Percentiles rank a stretch among this genome's conserved stretches.
These are phyloP conservation scores for Ophiocordyceps camponoti-saundersi DNA, from an alignment of 2,329 filamentous ascomycete genomes.

Conservation along the genomic window DNA sequence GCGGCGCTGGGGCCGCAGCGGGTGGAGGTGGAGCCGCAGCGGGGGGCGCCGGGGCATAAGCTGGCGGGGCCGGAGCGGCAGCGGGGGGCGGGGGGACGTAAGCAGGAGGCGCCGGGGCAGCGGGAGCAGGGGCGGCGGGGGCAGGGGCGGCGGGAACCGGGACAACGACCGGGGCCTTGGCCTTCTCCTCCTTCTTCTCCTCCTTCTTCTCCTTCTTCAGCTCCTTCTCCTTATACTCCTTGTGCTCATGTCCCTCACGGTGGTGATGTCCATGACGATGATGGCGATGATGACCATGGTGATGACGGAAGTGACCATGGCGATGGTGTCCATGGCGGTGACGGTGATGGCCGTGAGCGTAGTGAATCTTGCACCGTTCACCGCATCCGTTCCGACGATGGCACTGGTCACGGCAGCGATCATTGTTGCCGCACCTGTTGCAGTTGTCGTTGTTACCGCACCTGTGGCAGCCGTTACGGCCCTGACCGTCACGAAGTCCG, in stretches of 20 bases:
- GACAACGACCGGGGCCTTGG: background rate
- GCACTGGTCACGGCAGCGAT: background rate
- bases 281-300: background rate
- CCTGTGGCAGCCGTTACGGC: background rate
- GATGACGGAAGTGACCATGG: background rate
- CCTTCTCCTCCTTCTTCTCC: constrained; percentile 7
- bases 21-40: background rate
- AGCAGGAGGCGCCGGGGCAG: background rate
- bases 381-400: background rate
- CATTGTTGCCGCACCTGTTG: background rate
- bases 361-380: background rate
- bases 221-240: background rate
- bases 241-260: background rate
- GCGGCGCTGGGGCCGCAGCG: background rate
- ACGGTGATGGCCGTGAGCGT: background rate
- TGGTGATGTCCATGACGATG: background rate
- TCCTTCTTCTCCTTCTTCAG: constrained; percentile 12
- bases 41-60: background rate
- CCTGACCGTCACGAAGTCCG: no score
- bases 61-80: background rate
- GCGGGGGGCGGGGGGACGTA: background rate
- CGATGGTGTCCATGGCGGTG: background rate
- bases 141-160: background rate
- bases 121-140: background rate
- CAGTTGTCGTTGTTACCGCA: background rate